Evolutionary conservation across 768 basidiomycete genomes (phyloP).

Genomic region (Trichaptum fuscoviolaceum): DNA sequence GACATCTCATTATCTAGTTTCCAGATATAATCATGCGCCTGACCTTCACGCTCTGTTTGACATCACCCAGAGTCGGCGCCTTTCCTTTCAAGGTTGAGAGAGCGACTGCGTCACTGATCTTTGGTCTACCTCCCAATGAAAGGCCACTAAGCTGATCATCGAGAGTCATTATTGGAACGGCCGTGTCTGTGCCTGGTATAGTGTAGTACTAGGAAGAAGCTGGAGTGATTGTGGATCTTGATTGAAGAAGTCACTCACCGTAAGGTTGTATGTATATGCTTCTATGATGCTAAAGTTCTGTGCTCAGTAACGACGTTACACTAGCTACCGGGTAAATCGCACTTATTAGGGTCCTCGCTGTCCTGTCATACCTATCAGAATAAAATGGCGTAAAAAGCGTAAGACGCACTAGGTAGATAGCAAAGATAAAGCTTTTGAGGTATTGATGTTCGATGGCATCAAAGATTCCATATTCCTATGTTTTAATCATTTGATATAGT

Average conservation of each 20-base stretch:
- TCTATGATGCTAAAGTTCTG: conserved; percentile 61
- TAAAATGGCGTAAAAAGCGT: conserved; percentile 9
- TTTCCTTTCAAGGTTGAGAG: conserved; percentile 55
- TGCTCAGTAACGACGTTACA: conserved; percentile 3
- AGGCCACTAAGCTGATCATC: conserved; percentile 53
- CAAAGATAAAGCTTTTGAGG: conserved; percentile 80
- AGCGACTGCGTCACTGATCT: conserved; percentile 49
- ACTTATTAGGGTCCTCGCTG: conserved; percentile 82
- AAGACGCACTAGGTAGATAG: conserved; percentile 66
- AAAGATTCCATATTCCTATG: conserved; percentile 79
- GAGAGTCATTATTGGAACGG: conserved; percentile 70
- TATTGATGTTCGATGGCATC: conserved; percentile 83
- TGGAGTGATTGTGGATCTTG: background rate
- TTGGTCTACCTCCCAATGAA: conserved; percentile 30
- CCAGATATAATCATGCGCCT: background rate
- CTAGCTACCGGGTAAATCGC: conserved; percentile 19
- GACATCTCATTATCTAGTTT: conserved; percentile 1
- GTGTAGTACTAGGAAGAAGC: conserved; percentile 52
- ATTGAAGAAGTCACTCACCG: conserved; percentile 33
- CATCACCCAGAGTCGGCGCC: conserved; percentile 70
- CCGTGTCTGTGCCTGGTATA: conserved; percentile 51
- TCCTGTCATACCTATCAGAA: conserved; percentile 43
- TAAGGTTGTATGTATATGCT: conserved; percentile 85
- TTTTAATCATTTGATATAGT: conserved; percentile 11
- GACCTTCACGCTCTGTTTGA: conserved; percentile 79